Percentiles rank a stretch among this genome's conserved stretches.
phyloP scores from a whole-genome alignment of 2,329 filamentous ascomycete species.

The Colletotrichum melonis region DNA sequence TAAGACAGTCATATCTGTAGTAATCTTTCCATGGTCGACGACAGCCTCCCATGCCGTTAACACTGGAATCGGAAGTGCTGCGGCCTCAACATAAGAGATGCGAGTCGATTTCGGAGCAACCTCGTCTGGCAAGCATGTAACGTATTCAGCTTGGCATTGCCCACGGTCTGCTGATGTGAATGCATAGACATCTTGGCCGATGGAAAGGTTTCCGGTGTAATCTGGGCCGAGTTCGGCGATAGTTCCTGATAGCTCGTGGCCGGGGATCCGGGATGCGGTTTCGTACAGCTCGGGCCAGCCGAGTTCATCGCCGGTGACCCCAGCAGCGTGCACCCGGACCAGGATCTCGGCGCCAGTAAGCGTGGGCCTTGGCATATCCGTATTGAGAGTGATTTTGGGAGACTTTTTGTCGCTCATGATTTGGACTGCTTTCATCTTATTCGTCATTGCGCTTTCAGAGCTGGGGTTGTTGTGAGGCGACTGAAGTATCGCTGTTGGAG shows the following conservation, averaged over 20 bases:
- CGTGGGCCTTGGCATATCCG: slow-evolving; percentile 35
- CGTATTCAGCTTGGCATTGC: slow-evolving; percentile 45
- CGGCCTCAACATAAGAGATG: slow-evolving; percentile 40
- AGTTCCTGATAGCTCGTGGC: slow-evolving; percentile 49
- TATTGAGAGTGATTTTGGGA: slow-evolving; percentile 36
- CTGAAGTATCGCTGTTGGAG: too few species aligned
- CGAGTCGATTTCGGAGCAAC: slow-evolving; percentile 38
- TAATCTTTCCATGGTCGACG: neutral
- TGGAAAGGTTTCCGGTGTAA: slow-evolving; percentile 36
- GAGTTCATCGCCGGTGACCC: slow-evolving; percentile 48
- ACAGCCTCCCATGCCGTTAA: slow-evolving; percentile 42
- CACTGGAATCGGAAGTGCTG: slow-evolving; percentile 45
- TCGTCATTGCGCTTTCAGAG: neutral
- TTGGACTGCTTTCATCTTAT: neutral
- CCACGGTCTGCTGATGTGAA: slow-evolving; percentile 40
- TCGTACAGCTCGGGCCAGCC: slow-evolving; percentile 47
- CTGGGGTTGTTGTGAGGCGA: neutral
- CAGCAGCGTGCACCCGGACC: slow-evolving; percentile 46
- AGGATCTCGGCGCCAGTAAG: slow-evolving; percentile 40
- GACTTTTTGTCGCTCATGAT: slow-evolving; percentile 18
- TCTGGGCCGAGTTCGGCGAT: slow-evolving; percentile 41
- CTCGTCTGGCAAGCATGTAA: slow-evolving; percentile 35
- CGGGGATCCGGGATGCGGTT: slow-evolving; percentile 44
- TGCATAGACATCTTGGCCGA: slow-evolving; percentile 42
- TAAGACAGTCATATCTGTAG: slow-evolving; percentile 37